Conservation (phyloP, 129 eudicot genomes). For the Flaveria linearis region DNA sequence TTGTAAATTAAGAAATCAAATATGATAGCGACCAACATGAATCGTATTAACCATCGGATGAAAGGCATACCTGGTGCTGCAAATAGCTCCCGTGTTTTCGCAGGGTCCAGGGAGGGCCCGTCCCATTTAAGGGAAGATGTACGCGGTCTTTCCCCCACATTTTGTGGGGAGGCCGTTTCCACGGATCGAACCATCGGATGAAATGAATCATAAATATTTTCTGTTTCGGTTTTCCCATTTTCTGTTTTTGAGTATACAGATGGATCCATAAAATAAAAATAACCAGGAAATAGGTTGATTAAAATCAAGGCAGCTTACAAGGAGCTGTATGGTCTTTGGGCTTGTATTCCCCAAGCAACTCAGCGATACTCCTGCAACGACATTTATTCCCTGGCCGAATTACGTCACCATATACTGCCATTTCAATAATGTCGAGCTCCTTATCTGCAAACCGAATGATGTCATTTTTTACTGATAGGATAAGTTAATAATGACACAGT, state of each 20-base stretch:
- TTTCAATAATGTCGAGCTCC: constrained; percentile 91
- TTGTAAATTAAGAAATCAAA: neutral
- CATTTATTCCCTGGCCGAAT: constrained; percentile 92
- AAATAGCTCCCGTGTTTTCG: no score
- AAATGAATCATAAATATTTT: neutral
- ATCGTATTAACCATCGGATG: neutral
- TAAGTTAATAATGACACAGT: neutral
- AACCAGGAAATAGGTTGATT: neutral
- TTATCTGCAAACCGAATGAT: constrained; percentile 51
- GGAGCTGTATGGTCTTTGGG: constrained; percentile 63
- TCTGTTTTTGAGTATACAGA: constrained; percentile 17
- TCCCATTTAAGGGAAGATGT: no score
- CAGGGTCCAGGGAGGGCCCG: no score
- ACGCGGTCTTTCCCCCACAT: no score
- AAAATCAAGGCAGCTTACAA: constrained; percentile 69
- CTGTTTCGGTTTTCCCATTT: neutral
- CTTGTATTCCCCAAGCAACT: constrained; percentile 75
- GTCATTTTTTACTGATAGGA: neutral
- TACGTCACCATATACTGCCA: constrained; percentile 98
- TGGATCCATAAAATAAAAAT: neutral
- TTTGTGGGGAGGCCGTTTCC: no score
- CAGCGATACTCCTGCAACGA: constrained; percentile 87
- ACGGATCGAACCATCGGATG: neutral
- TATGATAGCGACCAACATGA: neutral
- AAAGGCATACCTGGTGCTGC: no score